phyloP scores from a whole-genome alignment of 176 grass and related monocot genomes.

The Panicum miliaceum region DNA sequence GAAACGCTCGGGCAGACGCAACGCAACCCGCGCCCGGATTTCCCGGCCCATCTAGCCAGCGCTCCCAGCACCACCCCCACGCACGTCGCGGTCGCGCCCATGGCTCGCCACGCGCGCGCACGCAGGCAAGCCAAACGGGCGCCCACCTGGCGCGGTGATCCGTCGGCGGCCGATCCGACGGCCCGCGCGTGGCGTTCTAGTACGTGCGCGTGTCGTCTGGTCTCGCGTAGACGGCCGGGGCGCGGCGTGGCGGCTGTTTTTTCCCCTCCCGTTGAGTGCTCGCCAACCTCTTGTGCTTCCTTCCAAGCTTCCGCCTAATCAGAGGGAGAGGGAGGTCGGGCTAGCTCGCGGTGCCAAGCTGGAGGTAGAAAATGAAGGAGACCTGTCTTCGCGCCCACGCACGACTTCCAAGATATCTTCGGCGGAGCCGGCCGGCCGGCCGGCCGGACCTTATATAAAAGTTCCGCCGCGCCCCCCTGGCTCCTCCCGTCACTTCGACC shows the following conservation, averaged over 20 bases:
- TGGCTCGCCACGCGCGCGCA: constrained; percentile 34
- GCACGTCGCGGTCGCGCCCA: background rate
- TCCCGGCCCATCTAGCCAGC: background rate
- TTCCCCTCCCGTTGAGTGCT: constrained; percentile 55
- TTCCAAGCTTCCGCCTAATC: constrained; percentile 77
- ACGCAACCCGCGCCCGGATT: constrained; percentile 6
- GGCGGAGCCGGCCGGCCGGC: background rate
- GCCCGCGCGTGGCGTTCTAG: background rate
- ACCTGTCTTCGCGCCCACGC: constrained; percentile 50
- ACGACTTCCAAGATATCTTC: constrained; percentile 32
- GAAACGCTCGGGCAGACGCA: constrained; percentile 38
- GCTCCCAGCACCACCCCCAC: too few species aligned
- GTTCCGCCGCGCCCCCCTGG: background rate
- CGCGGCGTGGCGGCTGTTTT: constrained; percentile 1
- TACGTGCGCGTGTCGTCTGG: constrained; percentile 12
- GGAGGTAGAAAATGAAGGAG: background rate
- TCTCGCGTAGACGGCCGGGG: background rate
- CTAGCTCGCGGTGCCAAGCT: background rate
- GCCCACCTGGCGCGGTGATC: background rate
- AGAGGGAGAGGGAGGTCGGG: background rate
- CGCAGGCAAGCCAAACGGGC: constrained; percentile 33
- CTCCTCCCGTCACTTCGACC: constrained; percentile 29
- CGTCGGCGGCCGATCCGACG: background rate
- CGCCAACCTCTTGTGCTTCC: constrained; percentile 75
- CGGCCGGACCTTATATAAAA: constrained; percentile 25